Conservation (phyloP, 441 rosid genomes). For the Erodium trifolium region DNA sequence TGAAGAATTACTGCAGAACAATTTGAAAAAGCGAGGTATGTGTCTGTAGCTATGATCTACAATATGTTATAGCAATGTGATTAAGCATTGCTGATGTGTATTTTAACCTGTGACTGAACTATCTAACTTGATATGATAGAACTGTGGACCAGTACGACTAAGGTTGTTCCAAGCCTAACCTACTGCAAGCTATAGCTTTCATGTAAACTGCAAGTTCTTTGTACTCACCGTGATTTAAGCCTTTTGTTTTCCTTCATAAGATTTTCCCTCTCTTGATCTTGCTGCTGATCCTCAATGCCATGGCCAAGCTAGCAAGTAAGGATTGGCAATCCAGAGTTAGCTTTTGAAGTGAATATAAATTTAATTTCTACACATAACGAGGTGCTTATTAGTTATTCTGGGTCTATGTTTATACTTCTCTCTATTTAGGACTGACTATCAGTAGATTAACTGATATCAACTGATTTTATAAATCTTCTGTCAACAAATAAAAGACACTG, state of each 20-base stretch:
- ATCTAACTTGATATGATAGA: background rate
- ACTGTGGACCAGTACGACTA: background rate
- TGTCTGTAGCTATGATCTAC: background rate
- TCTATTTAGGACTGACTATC: background rate
- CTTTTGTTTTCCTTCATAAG: constrained; percentile 2
- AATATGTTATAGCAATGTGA: background rate
- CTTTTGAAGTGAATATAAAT: too few species aligned
- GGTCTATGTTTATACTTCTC: too few species aligned
- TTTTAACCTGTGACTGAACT: background rate
- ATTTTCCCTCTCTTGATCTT: background rate
- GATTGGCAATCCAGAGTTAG: background rate
- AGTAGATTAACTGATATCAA: background rate
- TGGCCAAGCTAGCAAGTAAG: constrained; percentile 10
- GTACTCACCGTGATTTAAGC: constrained; percentile 10
- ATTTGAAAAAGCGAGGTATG: background rate
- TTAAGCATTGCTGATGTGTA: background rate
- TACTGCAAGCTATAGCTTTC: background rate
- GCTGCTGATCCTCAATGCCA: background rate
- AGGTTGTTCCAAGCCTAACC: background rate
- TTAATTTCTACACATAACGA: too few species aligned
- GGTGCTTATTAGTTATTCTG: too few species aligned
- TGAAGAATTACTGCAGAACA: background rate
- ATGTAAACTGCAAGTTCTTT: background rate
- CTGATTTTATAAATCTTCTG: background rate
- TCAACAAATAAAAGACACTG: background rate